A percentile compares a stretch with the other conserved stretches of the same genome.
These are phyloP conservation scores for Aspergillus hancockii DNA, from an alignment of 495 filamentous ascomycete species.

Conservation along the genomic window DNA sequence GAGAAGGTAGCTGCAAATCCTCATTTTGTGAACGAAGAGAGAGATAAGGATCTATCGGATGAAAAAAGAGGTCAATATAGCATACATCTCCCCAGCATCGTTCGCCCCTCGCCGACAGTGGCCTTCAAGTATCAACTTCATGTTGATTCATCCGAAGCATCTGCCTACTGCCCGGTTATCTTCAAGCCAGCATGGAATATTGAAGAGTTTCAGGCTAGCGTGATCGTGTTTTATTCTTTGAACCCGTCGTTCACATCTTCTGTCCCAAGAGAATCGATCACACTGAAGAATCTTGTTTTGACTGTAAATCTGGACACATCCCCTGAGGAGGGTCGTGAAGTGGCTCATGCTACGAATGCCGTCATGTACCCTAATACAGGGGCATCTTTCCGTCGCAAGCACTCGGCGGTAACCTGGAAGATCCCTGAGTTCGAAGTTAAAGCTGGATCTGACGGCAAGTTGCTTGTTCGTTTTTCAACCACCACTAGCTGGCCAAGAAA, in stretches of 20 bases:
- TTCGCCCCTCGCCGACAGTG: constrained; percentile 64
- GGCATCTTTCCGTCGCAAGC: constrained; percentile 78
- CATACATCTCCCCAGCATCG: constrained; percentile 68
- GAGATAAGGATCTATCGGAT: constrained; percentile 33
- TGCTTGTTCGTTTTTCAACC: constrained; percentile 77
- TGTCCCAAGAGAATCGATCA: constrained; percentile 49
- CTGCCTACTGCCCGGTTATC: constrained; percentile 73
- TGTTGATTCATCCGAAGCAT: constrained; percentile 60
- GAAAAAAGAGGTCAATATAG: constrained; percentile 81
- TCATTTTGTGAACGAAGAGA: constrained; percentile 71
- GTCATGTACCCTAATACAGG: constrained; percentile 51
- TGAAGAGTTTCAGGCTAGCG: constrained; percentile 76
- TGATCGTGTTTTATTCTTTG: constrained; percentile 82
- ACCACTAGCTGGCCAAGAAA: constrained; percentile 74
- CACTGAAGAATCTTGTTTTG: constrained; percentile 78
- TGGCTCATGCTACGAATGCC: constrained; percentile 44
- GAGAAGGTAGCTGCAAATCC: constrained; percentile 96
- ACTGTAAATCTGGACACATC: constrained; percentile 71
- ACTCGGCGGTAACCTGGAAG: constrained; percentile 85
- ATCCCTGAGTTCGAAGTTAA: constrained; percentile 75
- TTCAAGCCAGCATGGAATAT: constrained; percentile 82
- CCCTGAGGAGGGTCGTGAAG: constrained; percentile 41
- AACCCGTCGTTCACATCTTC: constrained; percentile 66
- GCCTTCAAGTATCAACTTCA: constrained; percentile 98
- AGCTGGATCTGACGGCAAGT: constrained; percentile 56